Conservation (phyloP, 1,284 basidiomycete genomes). For the Apiotrichum veenhuisii region DNA sequence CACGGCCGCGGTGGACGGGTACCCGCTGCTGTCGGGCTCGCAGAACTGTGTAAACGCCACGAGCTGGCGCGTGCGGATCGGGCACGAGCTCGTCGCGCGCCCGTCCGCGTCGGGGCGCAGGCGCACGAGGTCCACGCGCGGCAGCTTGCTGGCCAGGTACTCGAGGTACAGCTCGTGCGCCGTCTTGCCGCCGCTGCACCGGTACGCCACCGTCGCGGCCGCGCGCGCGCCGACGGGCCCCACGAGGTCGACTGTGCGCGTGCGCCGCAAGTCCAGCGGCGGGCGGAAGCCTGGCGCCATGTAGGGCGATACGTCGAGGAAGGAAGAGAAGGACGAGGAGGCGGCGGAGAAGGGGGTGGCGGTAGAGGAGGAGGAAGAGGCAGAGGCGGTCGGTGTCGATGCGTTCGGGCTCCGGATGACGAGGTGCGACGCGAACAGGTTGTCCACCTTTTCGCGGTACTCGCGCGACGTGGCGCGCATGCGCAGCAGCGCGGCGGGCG, state of each 20-base stretch:
- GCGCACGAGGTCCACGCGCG: constrained; percentile 1
- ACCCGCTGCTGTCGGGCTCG: constrained; percentile 5
- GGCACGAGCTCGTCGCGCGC: neutral
- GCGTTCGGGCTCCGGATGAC: neutral
- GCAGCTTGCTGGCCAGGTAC: neutral
- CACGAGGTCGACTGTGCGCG: constrained; percentile 13
- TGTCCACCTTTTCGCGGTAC: neutral
- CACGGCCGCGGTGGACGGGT: constrained; percentile 6
- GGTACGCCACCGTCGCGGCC: neutral
- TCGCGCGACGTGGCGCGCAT: constrained; percentile 1
- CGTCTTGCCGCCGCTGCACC: neutral
- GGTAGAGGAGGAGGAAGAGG: neutral
- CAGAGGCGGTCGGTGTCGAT: neutral
- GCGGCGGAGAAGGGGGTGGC: neutral
- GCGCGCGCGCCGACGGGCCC: constrained; percentile 3
- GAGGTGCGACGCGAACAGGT: neutral
- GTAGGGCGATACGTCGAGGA: neutral
- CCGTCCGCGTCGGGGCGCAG: constrained; percentile 11
- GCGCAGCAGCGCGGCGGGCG: neutral
- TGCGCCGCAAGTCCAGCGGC: constrained; percentile 1
- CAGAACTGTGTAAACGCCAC: constrained; percentile 13
- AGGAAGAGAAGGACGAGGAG: neutral
- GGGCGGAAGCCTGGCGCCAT: neutral
- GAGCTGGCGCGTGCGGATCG: constrained; percentile 1
- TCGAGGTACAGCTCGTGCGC: neutral